Base-by-base conservation (phyloP, 2,329 filamentous ascomycete genomes). In the Zymoseptoria ardabiliae region DNA sequence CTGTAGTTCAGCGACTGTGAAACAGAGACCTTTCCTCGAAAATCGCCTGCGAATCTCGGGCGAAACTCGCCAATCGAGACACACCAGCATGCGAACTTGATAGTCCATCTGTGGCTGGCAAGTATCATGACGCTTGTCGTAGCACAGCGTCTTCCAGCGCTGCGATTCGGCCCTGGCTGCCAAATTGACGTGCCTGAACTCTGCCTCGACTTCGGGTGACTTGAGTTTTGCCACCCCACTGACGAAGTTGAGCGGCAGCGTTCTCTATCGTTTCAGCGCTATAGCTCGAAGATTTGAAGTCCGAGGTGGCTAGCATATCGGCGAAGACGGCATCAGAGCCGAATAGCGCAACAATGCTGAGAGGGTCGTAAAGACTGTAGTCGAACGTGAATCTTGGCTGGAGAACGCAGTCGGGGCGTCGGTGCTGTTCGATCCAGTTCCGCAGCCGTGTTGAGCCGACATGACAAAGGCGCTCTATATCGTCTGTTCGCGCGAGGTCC, bases 281-380 rank as follows among this genome's bases (percentile, higher is more conserved):
- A 45, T 45, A 45, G 35, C 35, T 45, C 35, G 35, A 45, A 7
- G 35, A 45, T 17, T 45, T 45, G 35, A 51, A 51, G 50, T 51
- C 50, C 50, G 50, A 21, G 13, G 22, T 51, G 20, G 20, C 22
- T n/a, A 51, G 20, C 50, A 51, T 51, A 23, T 51, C 20, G 17
- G 20, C 20, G 10, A 51, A 23, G 20, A 74, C 70, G 20, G 63
- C 58, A 45, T 69, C 66, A 28, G 73, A 71, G 53, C 72, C 72
- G 58, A 72, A 74, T 4, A 74, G 65, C 28, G 71, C 68, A 50
- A 66, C 68, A 59, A 75, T 71, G 57, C 68, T 66, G 19, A 76
- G 69, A 6, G 73, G 73, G 64, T 75, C 72, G 58, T 73, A 72
- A 11, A 73, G 58, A 41, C 49, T 65, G 57, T 63, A 65, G 55